phyloP scores from a whole-genome alignment of 192 early-diverging fungal species.

The Lobosporangium transversale region DNA sequence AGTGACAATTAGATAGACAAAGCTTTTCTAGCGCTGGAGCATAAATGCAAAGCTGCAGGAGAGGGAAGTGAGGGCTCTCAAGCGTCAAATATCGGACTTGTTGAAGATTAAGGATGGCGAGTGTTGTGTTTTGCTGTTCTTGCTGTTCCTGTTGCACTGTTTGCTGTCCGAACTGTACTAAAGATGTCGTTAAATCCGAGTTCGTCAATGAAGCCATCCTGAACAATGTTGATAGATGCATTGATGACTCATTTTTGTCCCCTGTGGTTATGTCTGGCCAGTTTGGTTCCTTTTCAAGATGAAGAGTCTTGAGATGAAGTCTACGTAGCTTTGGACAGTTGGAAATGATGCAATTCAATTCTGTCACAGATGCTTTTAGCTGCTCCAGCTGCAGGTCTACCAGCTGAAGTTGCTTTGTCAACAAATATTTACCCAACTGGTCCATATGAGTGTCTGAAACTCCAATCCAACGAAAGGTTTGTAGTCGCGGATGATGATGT shows the following conservation, averaged over 20 bases:
- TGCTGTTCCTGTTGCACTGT: neutral
- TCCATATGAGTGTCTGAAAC: conserved; percentile 13
- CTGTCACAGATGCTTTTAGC: conserved; percentile 3
- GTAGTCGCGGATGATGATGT: conserved; percentile 10
- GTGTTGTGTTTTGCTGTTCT: neutral
- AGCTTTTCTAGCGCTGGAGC: conserved; percentile 4
- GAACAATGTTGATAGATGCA: neutral
- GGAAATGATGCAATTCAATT: conserved; percentile 12
- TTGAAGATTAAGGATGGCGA: neutral
- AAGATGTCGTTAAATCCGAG: neutral
- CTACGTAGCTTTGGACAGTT: conserved; percentile 18
- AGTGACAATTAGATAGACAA: conserved; percentile 2
- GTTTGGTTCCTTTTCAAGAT: neutral
- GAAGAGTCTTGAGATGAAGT: neutral
- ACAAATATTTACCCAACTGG: conserved; percentile 9
- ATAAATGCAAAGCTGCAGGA: neutral
- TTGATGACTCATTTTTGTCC: too few relatives aligned
- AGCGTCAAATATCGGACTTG: conserved; percentile 1
- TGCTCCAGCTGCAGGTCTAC: conserved; percentile 24
- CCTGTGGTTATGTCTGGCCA: conserved; percentile 18
- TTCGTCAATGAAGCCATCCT: neutral
- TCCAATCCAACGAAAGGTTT: conserved; percentile 25
- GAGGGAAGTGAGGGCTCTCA: conserved; percentile 2
- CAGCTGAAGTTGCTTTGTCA: conserved; percentile 15
- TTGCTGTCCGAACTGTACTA: neutral